phyloP scores from a whole-genome alignment of 306 rosid genomes.

The Gastrolobium villosum region DNA sequence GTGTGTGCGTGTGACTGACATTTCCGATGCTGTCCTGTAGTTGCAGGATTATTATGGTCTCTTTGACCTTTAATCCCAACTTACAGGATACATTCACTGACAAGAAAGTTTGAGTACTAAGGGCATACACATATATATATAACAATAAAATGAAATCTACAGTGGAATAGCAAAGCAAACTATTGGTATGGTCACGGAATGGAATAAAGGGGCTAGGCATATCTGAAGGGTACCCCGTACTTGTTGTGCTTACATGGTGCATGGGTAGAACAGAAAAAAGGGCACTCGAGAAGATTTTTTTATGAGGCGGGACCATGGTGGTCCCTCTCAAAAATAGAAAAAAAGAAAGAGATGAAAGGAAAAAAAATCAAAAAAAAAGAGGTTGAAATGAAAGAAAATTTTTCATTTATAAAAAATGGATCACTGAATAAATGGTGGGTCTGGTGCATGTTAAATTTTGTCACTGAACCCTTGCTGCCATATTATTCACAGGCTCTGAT shows the following conservation, averaged over 20 bases:
- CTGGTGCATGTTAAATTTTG: too few relatives aligned
- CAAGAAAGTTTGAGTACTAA: conserved; percentile 44
- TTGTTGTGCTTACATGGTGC: conserved; percentile 42
- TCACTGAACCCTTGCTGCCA: conserved; percentile 42
- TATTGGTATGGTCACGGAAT: conserved; percentile 55
- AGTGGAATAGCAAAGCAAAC: conserved; percentile 38
- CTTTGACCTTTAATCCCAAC: conserved; percentile 60
- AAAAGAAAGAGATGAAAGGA: too few relatives aligned
- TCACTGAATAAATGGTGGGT: too few relatives aligned
- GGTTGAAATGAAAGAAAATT: too few relatives aligned
- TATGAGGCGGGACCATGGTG: too few relatives aligned
- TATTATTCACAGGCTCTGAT: conserved; percentile 45
- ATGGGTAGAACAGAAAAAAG: conserved; percentile 49
- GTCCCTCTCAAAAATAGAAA: too few relatives aligned
- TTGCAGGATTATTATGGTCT: conserved; percentile 49
- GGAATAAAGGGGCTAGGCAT: conserved; percentile 44
- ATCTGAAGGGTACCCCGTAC: conserved; percentile 19
- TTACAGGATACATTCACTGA: conserved; percentile 52
- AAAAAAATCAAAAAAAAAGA: too few relatives aligned
- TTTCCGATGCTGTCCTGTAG: conserved; percentile 53
- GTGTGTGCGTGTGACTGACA: conserved; percentile 60
- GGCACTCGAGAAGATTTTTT: too few relatives aligned
- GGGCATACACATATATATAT: background rate
- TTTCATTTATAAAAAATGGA: too few relatives aligned
- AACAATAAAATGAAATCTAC: conserved; percentile 40